Base-by-base conservation (phyloP, 352 stramenopile species). In the Phytophthora agathidicida region DNA sequence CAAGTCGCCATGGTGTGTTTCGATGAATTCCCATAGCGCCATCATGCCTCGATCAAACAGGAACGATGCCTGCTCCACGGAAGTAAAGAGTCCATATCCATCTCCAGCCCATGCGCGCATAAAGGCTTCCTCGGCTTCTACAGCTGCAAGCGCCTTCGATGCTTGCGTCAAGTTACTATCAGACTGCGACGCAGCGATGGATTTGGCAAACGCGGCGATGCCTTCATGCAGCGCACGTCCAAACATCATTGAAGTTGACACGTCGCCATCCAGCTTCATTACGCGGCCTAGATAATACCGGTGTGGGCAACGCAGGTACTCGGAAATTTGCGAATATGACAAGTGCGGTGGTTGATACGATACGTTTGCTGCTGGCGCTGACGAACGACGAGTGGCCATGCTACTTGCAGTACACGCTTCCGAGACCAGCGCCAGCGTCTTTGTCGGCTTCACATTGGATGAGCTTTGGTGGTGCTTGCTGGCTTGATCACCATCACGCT, bases 251-350 rank as follows among this genome's bases (percentile, higher is more conserved):
- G 80, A 64, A 28, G 71, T 73, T 3, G 76, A 85, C 9, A 72
- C 27, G 22, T 85, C 62, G 7, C 65, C 66, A 24, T 76, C 53
- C 5, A 91, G 51, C 47, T 79, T 88, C 66, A 88, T 79, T 13
- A 80, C 73, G 7, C 86, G 83, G n/a, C 69, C 52, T 26, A 95
- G 56, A 46, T 87, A 93, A 54, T 95, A 95, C 8, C 81, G 74
- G 24, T 93, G 80, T 7, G 86, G 86, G 61, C 86, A 95, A 13
- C 86, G 80, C 14, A 81, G 60, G 41, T 93, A 95, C 65, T 93
- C 82, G 19, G 77, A 73, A 32, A 95, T 88, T 39, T 95, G 86
- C 9, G 86, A 86, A 43, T 89, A 95, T 27, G 86, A 95, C 43
- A 95, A 58, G 43, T 95, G 83, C 1, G 63, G 26, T 8, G 83